Conservation (phyloP, 1,284 basidiomycete species). For the Ceratobasidium sp. region DNA sequence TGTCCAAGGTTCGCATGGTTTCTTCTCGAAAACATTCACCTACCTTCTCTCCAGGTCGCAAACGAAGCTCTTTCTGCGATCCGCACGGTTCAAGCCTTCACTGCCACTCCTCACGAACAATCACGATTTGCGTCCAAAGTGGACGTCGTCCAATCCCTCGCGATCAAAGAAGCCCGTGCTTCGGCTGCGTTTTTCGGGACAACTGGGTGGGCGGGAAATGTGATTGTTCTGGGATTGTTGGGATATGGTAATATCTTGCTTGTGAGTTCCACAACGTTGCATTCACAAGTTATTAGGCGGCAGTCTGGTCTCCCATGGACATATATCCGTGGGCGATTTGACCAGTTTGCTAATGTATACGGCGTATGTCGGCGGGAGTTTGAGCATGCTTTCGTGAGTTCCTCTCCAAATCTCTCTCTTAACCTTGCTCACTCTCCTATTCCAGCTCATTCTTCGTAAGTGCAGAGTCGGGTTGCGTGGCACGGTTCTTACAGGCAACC, state of each 20-base stretch:
- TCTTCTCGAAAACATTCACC: slow-evolving; percentile 55
- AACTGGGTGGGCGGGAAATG: slow-evolving; percentile 95
- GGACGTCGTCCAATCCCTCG: slow-evolving; percentile 78
- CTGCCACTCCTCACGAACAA: slow-evolving; percentile 81
- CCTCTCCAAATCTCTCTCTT: neutral
- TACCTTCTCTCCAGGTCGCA: slow-evolving; percentile 73
- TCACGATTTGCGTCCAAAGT: slow-evolving; percentile 78
- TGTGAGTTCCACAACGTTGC: neutral
- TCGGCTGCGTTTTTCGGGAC: slow-evolving; percentile 94
- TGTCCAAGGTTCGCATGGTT: slow-evolving; percentile 78
- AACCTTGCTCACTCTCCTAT: neutral
- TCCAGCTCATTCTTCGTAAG: slow-evolving; percentile 71
- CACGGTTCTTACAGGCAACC: neutral
- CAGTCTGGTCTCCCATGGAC: slow-evolving; percentile 87
- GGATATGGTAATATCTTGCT: slow-evolving; percentile 79
- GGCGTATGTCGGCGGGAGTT: slow-evolving; percentile 86
- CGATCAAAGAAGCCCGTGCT: slow-evolving; percentile 90
- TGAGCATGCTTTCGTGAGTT: slow-evolving; percentile 83
- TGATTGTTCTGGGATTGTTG: slow-evolving; percentile 89
- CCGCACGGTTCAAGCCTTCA: slow-evolving; percentile 94
- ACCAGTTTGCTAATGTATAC: slow-evolving; percentile 95
- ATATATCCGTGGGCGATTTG: slow-evolving; percentile 92
- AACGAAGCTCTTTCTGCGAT: slow-evolving; percentile 94
- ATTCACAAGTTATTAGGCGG: slow-evolving; percentile 70
- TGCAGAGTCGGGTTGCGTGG: slow-evolving; percentile 30